These are phyloP conservation scores for Carex littledalei DNA, from an alignment of 176 grass and related monocot genomes.

Conservation along the genomic window DNA sequence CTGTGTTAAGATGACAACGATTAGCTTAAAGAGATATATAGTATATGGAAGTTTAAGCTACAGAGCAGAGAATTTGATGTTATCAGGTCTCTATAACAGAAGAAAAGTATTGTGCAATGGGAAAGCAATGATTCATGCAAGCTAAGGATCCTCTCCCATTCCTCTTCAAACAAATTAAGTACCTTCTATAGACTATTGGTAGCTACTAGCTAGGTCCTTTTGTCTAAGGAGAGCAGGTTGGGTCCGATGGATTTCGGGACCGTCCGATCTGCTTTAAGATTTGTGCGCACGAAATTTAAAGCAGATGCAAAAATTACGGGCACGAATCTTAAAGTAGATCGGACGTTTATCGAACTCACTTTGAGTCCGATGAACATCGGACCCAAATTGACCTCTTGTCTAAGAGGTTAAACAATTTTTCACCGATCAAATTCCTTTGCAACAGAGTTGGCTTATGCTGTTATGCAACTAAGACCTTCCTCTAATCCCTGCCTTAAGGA, in stretches of 20 bases:
- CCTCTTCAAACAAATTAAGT: slow-evolving; percentile 2
- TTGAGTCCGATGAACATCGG: too few relatives aligned
- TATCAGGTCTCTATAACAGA: slow-evolving; percentile 23
- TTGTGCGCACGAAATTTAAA: too few relatives aligned
- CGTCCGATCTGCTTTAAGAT: too few relatives aligned
- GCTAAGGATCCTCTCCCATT: slow-evolving; percentile 37
- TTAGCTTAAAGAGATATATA: not conserved
- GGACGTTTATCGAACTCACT: too few relatives aligned
- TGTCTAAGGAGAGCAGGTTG: not conserved
- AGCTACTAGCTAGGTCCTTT: not conserved
- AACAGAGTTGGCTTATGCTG: not conserved
- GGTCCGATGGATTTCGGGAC: too few relatives aligned
- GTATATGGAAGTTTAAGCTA: not conserved
- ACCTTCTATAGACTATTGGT: not conserved
- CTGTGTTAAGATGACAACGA: not conserved
- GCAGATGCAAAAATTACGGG: too few relatives aligned
- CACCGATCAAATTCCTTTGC: not conserved
- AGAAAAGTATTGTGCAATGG: slow-evolving; percentile 67
- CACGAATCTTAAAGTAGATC: too few relatives aligned
- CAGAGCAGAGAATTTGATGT: slow-evolving; percentile 3
- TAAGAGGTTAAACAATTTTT: not conserved
- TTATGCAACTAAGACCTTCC: not conserved
- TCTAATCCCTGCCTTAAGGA: not conserved
- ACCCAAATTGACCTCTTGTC: not conserved
- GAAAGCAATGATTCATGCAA: slow-evolving; percentile 40